Percentiles rank a stretch among this genome's conserved stretches.
Evolutionary conservation across 495 filamentous ascomycete species (phyloP).

Genomic region (Usnea hakonensis): DNA sequence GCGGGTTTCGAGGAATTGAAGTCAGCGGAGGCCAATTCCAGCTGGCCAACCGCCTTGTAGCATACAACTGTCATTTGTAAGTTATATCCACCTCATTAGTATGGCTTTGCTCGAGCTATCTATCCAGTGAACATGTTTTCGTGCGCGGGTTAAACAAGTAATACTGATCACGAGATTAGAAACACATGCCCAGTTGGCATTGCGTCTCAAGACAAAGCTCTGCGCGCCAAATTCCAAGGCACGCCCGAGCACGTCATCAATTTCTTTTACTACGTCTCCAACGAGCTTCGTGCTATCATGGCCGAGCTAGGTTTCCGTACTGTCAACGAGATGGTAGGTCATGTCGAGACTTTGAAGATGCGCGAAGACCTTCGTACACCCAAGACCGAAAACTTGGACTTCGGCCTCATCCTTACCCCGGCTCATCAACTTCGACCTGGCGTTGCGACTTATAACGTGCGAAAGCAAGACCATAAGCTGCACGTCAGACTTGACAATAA

Average conservation of each 20-base stretch:
- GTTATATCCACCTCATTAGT: too few relatives aligned
- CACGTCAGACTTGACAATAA: constrained; percentile 97
- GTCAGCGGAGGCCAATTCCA: too few relatives aligned
- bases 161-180: too few relatives aligned
- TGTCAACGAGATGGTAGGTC: constrained; percentile 98
- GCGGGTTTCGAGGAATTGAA: too few relatives aligned
- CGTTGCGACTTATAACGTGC: constrained; percentile 96
- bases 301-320: constrained; percentile 90
- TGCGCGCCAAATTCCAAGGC: constrained; percentile 90
- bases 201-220: constrained; percentile 90
- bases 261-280: constrained; percentile 99
- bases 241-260: constrained; percentile 98
- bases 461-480: constrained; percentile 93
- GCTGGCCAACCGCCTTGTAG: too few relatives aligned
- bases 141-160: too few relatives aligned
- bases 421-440: constrained; percentile 94
- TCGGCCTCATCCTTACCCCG: constrained; percentile 92
- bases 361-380: constrained; percentile 80
- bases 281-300: constrained; percentile 98
- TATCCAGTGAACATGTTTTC: too few relatives aligned
- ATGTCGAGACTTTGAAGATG: constrained; percentile 77
- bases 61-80: too few relatives aligned
- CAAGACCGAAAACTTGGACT: constrained; percentile 90
- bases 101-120: too few relatives aligned
- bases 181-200: constrained; percentile 97